Conservation (phyloP, 768 basidiomycete genomes). For the Sarcomyxa edulis region DNA sequence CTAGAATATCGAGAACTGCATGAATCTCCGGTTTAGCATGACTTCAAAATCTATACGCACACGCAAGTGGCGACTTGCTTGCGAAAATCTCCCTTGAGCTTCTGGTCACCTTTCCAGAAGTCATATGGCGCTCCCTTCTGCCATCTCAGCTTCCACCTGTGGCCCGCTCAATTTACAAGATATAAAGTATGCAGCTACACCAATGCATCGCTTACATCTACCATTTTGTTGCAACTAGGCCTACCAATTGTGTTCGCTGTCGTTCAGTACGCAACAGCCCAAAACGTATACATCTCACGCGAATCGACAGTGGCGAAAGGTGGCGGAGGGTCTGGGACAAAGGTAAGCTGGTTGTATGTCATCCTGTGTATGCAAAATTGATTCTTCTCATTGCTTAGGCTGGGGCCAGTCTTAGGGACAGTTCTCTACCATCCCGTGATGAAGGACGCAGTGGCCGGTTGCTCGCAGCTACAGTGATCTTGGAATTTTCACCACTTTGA, state of each 20-base stretch:
- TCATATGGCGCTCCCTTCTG: too few species aligned
- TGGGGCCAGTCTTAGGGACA: slow-evolving; percentile 41
- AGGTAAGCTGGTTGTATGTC: slow-evolving; percentile 14
- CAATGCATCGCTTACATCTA: too few species aligned
- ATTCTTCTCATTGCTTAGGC: slow-evolving; percentile 25
- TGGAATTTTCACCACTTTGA: slow-evolving; percentile 37
- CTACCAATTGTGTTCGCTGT: slow-evolving; percentile 6
- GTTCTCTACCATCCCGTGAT: slow-evolving; percentile 38
- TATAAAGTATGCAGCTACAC: too few species aligned
- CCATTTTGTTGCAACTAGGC: too few species aligned
- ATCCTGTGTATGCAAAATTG: not conserved
- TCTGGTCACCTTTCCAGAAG: too few species aligned
- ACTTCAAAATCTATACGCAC: too few species aligned
- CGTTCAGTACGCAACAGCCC: slow-evolving; percentile 16
- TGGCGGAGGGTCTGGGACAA: slow-evolving; percentile 33
- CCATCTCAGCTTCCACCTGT: too few species aligned
- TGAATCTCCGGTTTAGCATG: too few species aligned
- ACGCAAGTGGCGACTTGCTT: too few species aligned
- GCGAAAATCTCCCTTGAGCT: too few species aligned
- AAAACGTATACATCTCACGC: slow-evolving; percentile 37
- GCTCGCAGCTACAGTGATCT: slow-evolving; percentile 45
- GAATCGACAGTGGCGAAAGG: slow-evolving; percentile 40
- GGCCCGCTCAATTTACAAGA: too few species aligned
- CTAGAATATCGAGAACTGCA: too few species aligned
- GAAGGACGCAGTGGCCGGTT: slow-evolving; percentile 42